These are phyloP conservation scores for Jamesozyma rosinii DNA, from an alignment of 805 yeast species.

Conservation along the genomic window DNA sequence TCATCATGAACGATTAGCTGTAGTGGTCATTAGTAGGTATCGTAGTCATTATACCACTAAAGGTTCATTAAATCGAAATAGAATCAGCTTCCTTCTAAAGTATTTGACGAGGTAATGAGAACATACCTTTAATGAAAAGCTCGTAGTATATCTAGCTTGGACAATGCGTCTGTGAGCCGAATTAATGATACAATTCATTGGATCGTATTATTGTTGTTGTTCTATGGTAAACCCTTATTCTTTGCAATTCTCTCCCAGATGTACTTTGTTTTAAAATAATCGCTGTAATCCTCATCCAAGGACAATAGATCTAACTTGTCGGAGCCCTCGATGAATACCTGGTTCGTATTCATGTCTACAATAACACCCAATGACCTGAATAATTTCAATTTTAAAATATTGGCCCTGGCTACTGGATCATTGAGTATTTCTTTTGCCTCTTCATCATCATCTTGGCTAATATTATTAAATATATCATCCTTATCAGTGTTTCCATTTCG, in stretches of 20 bases:
- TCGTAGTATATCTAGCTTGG: no score
- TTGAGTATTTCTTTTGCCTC: conserved; percentile 9
- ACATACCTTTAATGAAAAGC: no score
- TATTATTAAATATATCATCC: background rate
- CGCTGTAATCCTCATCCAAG: conserved; percentile 46
- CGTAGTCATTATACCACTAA: no score
- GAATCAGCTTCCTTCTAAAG: no score
- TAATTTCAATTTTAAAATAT: conserved; percentile 45
- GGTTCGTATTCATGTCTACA: conserved; percentile 35
- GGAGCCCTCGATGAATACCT: conserved; percentile 42
- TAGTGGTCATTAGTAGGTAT: no score
- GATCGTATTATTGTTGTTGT: no score
- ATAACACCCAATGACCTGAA: conserved; percentile 53
- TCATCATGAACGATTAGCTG: background rate
- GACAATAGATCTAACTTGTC: conserved; percentile 43
- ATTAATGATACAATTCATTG: no score
- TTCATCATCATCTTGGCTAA: conserved; percentile 5
- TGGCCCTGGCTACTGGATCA: conserved; percentile 18
- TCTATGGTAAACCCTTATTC: conserved; percentile 1
- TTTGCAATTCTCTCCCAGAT: conserved; percentile 54
- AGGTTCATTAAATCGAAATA: no score
- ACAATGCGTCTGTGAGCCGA: no score
- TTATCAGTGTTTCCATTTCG: background rate
- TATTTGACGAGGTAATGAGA: no score
- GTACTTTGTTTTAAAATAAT: conserved; percentile 62